phyloP scores from a whole-genome alignment of 257 asterid genomes.

The Forsythia viridissima region DNA sequence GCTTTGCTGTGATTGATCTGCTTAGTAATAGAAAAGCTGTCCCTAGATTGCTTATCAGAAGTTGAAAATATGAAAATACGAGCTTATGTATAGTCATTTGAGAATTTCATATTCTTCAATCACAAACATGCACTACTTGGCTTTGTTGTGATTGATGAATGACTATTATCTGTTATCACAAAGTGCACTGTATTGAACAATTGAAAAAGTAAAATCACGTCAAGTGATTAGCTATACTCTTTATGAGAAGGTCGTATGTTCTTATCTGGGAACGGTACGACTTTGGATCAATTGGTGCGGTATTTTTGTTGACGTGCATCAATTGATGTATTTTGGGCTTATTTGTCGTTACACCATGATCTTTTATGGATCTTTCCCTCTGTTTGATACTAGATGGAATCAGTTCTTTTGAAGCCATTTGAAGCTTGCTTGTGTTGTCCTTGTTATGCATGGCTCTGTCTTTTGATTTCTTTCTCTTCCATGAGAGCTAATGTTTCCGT shows the following conservation, averaged over 20 bases:
- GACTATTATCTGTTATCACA: not conserved
- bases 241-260: too few species aligned
- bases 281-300: too few species aligned
- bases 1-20: slow-evolving; percentile 13
- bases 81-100: not conserved
- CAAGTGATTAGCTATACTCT: not conserved
- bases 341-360: not conserved
- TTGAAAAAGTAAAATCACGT: not conserved
- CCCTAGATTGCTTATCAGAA: too few species aligned
- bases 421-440: not conserved
- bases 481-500: not conserved
- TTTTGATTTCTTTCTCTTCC: not conserved
- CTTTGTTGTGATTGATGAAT: slow-evolving; percentile 13
- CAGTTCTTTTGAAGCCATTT: not conserved
- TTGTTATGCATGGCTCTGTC: not conserved
- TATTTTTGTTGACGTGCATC: not conserved
- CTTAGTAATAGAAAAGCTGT: slow-evolving; percentile 1
- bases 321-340: not conserved
- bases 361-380: not conserved
- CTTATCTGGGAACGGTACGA: too few species aligned
- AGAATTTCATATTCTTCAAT: not conserved
- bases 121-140: not conserved
- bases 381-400: not conserved
- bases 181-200: slow-evolving; percentile 3
- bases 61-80: not conserved